Evolutionary conservation across 1,284 basidiomycete species (phyloP), one percentile per base, ranked within the genome.

Genomic region (Cystobasidium pallidum): DNA sequence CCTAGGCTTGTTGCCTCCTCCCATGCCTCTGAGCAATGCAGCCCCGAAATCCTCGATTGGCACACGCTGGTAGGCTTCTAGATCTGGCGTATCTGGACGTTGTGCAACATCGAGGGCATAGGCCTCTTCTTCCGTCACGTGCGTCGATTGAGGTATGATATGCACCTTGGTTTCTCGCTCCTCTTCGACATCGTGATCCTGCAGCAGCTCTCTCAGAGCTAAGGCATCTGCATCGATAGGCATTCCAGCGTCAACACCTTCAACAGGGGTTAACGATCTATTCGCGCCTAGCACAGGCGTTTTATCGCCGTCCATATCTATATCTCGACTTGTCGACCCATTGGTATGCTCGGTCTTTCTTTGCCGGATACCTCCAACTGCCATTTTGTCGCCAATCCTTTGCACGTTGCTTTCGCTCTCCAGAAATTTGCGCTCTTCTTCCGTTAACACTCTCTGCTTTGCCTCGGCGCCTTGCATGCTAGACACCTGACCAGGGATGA

Each of bases 21-120:
- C 95, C 95, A 99, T 98, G 0, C 95, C 95, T 52, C 94, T 87
- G 6, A 97, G 84, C 78, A 99, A 86, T 4, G 95, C 95, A 4
- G 91, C 88, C 11, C 96, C 95, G 77, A 99, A 99, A 68, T 92
- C 90, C 8, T 90, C 89, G 24, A 99, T 88, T 0, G 95, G 95
- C 0, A 97, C 87, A 2, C 92, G 89, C 34, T 87, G 87, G 80
- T 99, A 99, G 81, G 95, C 95, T 0, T 91, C 88, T 11, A 92
- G 82, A 0, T 89, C 88, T 0, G 92, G 87, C 75, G 57, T 65
- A 52, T 77, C 73, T 11, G 76, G 74, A 11, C 73, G 62, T 91
- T 89, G 0, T 92, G 92, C 68, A 2, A 71, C 68, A 21, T 71
- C 68, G 17, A 71, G 19, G 15, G 68, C 59, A 45, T 63, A 71